Conservation (phyloP, 345 rosid species). For the Eutrema yunnanense region DNA sequence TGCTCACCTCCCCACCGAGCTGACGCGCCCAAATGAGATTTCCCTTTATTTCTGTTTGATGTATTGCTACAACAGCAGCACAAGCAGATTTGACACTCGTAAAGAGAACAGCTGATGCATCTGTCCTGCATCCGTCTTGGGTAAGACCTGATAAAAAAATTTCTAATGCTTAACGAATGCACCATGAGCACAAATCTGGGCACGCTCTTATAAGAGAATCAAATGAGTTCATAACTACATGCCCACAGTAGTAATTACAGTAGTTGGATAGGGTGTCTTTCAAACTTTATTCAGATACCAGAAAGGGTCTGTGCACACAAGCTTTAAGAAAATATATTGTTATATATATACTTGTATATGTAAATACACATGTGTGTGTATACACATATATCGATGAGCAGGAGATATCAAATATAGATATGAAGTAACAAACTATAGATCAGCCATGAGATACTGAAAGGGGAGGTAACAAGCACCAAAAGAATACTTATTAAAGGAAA, state of each 20-base stretch:
- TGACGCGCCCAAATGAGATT: slow-evolving; percentile 87
- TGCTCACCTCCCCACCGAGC: slow-evolving; percentile 92
- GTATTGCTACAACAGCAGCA: slow-evolving; percentile 50
- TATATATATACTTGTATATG: neutral
- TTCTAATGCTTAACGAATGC: neutral
- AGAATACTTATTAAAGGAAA: neutral
- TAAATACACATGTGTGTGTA: neutral
- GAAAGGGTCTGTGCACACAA: neutral
- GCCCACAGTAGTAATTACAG: neutral
- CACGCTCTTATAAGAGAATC: neutral
- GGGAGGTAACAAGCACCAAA: neutral
- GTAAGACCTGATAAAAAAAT: slow-evolving; percentile 52
- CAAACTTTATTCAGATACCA: neutral
- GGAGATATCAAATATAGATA: neutral
- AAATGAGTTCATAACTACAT: neutral
- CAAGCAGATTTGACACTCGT: slow-evolving; percentile 78
- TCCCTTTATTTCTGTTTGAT: slow-evolving; percentile 64
- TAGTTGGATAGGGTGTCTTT: neutral
- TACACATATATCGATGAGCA: too few species aligned
- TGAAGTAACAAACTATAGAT: neutral
- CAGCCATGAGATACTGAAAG: neutral
- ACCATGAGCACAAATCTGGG: neutral
- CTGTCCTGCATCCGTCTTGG: slow-evolving; percentile 84
- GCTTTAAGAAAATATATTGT: neutral
- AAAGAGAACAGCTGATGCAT: slow-evolving; percentile 84